Evolutionary conservation across 257 asterid species (phyloP).

Genomic region (Solanum okadae): DNA sequence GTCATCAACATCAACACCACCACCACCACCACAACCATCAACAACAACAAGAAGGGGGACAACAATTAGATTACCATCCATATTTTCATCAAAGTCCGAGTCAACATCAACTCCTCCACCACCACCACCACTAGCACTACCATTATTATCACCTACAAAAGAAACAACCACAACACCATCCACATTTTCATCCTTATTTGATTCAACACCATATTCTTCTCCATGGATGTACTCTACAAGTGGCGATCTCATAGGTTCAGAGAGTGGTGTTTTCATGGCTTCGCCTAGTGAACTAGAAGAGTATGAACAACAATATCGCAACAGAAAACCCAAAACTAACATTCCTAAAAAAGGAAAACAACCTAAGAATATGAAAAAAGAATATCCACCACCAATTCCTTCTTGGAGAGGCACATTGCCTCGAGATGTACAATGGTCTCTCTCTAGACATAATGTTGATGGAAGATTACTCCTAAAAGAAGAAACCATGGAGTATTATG

Average conservation of each 20-base stretch:
- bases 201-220: neutral
- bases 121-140: neutral
- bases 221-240: constrained; percentile 1
- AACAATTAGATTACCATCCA: neutral
- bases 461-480: neutral
- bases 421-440: neutral
- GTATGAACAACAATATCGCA: neutral
- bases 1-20: neutral
- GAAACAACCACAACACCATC: neutral
- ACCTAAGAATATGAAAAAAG: neutral
- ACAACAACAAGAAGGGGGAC: neutral
- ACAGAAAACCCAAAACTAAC: neutral
- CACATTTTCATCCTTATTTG: neutral
- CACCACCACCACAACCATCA: neutral
- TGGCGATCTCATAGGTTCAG: constrained; percentile 6
- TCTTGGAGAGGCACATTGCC: neutral
- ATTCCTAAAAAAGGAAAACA: neutral
- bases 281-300: neutral
- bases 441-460: neutral
- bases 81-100: neutral
- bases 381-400: constrained; percentile 6
- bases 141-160: neutral
- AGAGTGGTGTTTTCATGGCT: constrained; percentile 4
- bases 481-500: neutral
- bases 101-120: neutral